Conservation (phyloP, 305 asterid species). For the Fraxinus baroniana region DNA sequence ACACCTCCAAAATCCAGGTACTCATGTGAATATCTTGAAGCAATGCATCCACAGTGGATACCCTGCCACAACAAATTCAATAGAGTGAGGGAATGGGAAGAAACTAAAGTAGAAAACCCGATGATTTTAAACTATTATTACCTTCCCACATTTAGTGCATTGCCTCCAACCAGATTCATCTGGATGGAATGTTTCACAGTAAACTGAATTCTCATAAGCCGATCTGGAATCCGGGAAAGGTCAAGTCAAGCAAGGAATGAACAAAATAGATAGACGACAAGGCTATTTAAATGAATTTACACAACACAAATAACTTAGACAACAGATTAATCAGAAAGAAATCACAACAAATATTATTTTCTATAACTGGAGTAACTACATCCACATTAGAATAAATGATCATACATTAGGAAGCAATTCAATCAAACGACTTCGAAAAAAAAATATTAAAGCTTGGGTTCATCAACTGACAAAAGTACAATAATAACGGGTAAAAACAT, state of each 20-base stretch:
- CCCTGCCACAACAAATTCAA: constrained; percentile 32
- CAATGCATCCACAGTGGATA: constrained; percentile 51
- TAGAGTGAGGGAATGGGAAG: not conserved
- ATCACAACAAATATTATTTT: not conserved
- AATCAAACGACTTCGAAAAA: not conserved
- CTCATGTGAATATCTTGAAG: constrained; percentile 41
- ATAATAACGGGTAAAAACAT: not conserved
- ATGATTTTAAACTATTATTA: not conserved
- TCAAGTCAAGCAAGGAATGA: not conserved
- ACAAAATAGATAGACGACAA: no score
- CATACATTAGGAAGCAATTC: not conserved
- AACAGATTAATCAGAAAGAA: not conserved
- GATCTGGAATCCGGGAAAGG: constrained; percentile 24
- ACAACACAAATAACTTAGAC: not conserved
- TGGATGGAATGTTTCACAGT: constrained; percentile 46
- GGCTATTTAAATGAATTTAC: not conserved
- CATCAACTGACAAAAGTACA: not conserved
- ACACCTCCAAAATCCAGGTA: constrained; percentile 49
- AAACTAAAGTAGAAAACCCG: not conserved
- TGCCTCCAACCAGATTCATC: constrained; percentile 53
- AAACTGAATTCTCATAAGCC: constrained; percentile 37
- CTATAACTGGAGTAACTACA: not conserved
- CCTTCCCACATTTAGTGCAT: constrained; percentile 46
- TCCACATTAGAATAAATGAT: not conserved
- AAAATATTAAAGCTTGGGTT: not conserved